A percentile compares a stretch with the other conserved stretches of the same genome.
These are phyloP conservation scores for Pythium rhizo-oryzae DNA, from an alignment of 352 stramenopile species.

Conservation along the genomic window DNA sequence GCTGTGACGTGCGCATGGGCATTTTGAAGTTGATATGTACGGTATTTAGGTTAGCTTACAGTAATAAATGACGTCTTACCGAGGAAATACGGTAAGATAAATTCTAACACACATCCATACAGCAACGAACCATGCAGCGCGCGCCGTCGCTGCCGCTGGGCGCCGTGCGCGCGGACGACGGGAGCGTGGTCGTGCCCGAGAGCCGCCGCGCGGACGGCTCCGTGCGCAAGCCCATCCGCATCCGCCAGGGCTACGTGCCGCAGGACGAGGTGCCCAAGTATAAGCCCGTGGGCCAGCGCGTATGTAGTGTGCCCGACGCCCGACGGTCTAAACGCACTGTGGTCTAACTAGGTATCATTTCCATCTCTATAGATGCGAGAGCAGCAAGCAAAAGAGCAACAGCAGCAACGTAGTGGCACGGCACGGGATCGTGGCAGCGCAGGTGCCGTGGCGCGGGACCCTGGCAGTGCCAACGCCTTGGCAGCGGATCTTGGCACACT, in stretches of 20 bases:
- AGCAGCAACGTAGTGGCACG: neutral
- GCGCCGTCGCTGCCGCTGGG: slow-evolving; percentile 49
- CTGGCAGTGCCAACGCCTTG: slow-evolving; percentile 9
- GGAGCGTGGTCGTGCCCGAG: slow-evolving; percentile 65
- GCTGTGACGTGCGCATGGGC: slow-evolving; percentile 18
- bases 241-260: slow-evolving; percentile 79
- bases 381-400: slow-evolving; percentile 10
- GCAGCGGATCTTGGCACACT: slow-evolving; percentile 34
- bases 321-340: neutral
- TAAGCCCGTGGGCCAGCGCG: slow-evolving; percentile 69
- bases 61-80: slow-evolving; percentile 1
- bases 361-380: slow-evolving; percentile 10
- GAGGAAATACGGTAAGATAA: neutral
- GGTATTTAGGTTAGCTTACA: slow-evolving; percentile 12
- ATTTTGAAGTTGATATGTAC: slow-evolving; percentile 24
- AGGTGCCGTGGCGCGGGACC: neutral
- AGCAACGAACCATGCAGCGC: slow-evolving; percentile 7
- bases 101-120: neutral
- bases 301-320: no score
- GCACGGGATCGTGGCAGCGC: slow-evolving; percentile 13
- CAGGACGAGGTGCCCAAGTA: slow-evolving; percentile 86
- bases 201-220: slow-evolving; percentile 71
- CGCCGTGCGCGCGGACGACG: slow-evolving; percentile 61
- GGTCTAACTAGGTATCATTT: slow-evolving; percentile 16
- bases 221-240: slow-evolving; percentile 76